A percentile compares a stretch with the other conserved stretches of the same genome.
Conservation (phyloP, 1,284 basidiomycete species). For the Trichosporon sp. region DNA sequence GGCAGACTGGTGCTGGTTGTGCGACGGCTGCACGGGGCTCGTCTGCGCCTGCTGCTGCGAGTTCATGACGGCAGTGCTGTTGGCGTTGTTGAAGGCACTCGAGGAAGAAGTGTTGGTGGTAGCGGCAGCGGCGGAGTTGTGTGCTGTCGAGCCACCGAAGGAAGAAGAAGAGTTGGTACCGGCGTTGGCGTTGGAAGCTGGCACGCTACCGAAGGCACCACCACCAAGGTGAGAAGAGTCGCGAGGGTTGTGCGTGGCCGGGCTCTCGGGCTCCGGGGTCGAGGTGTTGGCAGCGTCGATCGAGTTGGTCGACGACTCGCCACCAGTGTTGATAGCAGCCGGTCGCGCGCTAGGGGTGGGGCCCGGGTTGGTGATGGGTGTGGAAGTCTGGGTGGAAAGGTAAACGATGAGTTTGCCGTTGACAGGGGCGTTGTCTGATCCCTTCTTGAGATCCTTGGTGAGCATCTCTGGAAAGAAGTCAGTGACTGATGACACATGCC, state of each 20-base stretch:
- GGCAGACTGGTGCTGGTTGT: not conserved
- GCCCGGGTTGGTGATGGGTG: slow-evolving; percentile 68
- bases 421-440: slow-evolving; percentile 77
- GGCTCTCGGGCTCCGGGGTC: slow-evolving; percentile 19
- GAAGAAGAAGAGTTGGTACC: slow-evolving; percentile 6
- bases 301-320: slow-evolving; percentile 16
- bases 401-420: slow-evolving; percentile 79
- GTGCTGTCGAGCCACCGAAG: too few relatives aligned
- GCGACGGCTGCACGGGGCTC: not conserved
- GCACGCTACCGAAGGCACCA: too few relatives aligned
- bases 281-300: slow-evolving; percentile 1
- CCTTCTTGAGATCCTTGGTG: slow-evolving; percentile 75
- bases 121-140: slow-evolving; percentile 44
- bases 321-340: slow-evolving; percentile 43
- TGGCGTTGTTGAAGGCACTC: slow-evolving; percentile 24
- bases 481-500: slow-evolving; percentile 3
- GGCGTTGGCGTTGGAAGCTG: slow-evolving; percentile 48
- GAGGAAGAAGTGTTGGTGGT: slow-evolving; percentile 24
- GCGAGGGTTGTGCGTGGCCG: slow-evolving; percentile 17
- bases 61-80: slow-evolving; percentile 37
- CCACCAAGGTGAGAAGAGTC: slow-evolving; percentile 8
- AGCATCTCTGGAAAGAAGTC: slow-evolving; percentile 58
- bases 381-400: slow-evolving; percentile 70
- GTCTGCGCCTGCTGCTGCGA: slow-evolving; percentile 28
- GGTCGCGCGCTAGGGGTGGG: slow-evolving; percentile 32